A percentile compares a stretch with the other conserved stretches of the same genome.
Conservation (phyloP, 2,329 filamentous ascomycete genomes). For the Trichoderma oligosporum region DNA sequence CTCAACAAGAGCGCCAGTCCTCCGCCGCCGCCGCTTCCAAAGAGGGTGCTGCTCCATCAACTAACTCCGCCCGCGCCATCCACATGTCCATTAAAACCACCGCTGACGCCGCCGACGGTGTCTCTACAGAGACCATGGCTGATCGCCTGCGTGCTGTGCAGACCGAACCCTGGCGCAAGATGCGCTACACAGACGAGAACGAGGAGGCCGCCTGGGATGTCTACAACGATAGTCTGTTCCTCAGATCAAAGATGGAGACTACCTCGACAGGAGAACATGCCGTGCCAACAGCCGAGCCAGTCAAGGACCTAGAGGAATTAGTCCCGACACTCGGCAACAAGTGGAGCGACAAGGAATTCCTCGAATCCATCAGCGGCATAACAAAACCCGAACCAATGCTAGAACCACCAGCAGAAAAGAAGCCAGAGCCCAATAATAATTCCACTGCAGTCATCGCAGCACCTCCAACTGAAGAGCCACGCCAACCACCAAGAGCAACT, state of each 20-base stretch:
- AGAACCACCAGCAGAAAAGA: slow-evolving; percentile 22
- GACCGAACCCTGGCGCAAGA: slow-evolving; percentile 73
- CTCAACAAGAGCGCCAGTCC: slow-evolving; percentile 61
- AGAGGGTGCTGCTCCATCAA: slow-evolving; percentile 31
- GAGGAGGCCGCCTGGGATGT: slow-evolving; percentile 69
- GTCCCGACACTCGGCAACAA: slow-evolving; percentile 39
- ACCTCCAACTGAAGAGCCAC: slow-evolving; percentile 21
- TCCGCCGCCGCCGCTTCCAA: slow-evolving; percentile 38
- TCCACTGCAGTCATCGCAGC: slow-evolving; percentile 1
- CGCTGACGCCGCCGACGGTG: slow-evolving; percentile 62
- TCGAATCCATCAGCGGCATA: slow-evolving; percentile 46
- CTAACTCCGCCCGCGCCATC: slow-evolving; percentile 65
- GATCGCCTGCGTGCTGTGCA: slow-evolving; percentile 74
- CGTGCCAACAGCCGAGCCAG: slow-evolving; percentile 21
- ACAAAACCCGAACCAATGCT: slow-evolving; percentile 32
- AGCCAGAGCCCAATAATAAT: slow-evolving; percentile 29
- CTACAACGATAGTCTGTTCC: slow-evolving; percentile 67
- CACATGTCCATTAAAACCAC: slow-evolving; percentile 82
- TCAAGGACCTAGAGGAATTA: slow-evolving; percentile 32
- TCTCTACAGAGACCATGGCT: slow-evolving; percentile 67
- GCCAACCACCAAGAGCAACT: slow-evolving; percentile 27
- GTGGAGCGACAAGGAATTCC: slow-evolving; percentile 44
- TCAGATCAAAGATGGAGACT: slow-evolving; percentile 25
- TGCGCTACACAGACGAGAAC: slow-evolving; percentile 81
- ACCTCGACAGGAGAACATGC: slow-evolving; percentile 18